These are phyloP conservation scores for Penicillium samsonianum DNA, from an alignment of 495 filamentous ascomycete genomes.

Conservation along the genomic window DNA sequence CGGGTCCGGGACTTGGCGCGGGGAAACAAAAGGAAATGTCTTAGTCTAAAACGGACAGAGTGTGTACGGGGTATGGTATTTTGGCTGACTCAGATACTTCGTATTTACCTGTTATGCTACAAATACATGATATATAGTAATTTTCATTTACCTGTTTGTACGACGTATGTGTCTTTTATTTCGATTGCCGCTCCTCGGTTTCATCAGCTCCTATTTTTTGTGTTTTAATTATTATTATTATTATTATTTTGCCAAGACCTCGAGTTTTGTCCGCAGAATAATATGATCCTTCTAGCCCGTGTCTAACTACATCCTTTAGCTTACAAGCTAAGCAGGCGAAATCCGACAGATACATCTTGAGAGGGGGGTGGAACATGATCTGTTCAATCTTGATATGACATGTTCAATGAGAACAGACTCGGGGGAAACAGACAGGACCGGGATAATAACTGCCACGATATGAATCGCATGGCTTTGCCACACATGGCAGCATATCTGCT, in stretches of 20 bases:
- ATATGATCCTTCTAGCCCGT: conserved; percentile 9
- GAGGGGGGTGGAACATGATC: background rate
- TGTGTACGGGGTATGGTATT: background rate
- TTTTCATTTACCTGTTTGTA: background rate
- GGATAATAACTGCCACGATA: conserved; percentile 19
- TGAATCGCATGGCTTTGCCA: conserved; percentile 24
- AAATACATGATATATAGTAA: background rate
- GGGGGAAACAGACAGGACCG: background rate
- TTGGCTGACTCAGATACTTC: no score
- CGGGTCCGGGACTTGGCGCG: conserved; percentile 16
- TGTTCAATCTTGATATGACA: background rate
- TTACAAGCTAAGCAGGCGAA: background rate
- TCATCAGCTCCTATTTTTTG: no score
- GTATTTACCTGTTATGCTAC: background rate
- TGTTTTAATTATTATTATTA: background rate
- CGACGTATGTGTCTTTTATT: no score
- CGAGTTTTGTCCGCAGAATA: conserved; percentile 12
- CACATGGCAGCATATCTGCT: conserved; percentile 22
- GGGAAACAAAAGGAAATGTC: background rate
- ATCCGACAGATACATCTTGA: background rate
- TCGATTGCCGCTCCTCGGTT: background rate
- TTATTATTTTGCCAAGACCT: conserved; percentile 11
- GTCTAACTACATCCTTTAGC: conserved; percentile 9
- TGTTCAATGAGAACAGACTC: background rate
- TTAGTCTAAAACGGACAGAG: background rate